Evolutionary conservation across 129 eudicot genomes (phyloP), one percentile per base, ranked within the genome.

Genomic region (Centella asiatica): DNA sequence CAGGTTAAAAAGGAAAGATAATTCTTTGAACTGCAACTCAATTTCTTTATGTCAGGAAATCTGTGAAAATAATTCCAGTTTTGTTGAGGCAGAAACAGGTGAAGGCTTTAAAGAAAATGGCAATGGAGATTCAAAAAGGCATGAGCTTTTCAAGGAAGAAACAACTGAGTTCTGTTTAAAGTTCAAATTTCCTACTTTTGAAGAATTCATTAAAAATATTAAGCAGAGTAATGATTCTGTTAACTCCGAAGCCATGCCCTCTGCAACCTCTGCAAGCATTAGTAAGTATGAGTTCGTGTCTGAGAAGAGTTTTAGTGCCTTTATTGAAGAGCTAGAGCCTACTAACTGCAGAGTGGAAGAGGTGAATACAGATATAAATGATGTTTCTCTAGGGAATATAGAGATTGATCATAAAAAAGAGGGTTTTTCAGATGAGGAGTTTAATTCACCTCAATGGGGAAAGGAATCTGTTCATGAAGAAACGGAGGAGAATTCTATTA

Each of bases 381-480:
- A 15, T 45, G 59, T 6, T 25, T 54, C 34, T 51, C 13, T 51
- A 3, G 8, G 15, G 25, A 51, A 28, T 51, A 26, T 4, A 22
- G 0, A 13, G 12, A 24, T 51, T 0, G 26, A 13, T 24, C 32
- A 25, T 20, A 27, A 32, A 33, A 45, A 57, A 19, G 44, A n/a
- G 52, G 32, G 22, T 23, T 24, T 54, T 39, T 48, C 34, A 22
- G 66, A 62, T 28, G 58, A 67, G 40, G 71, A 36, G 23, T 29
- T 64, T 8, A 40, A 37, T 33, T 29, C 58, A 53, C 51, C 44
- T 32, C 62, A 66, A 48, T 33, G 36, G 57, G 69, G 72, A 44
- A 75, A 26, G 64, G 55, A 69, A 45, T 29, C 55, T 51, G 72
- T 69, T 69, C 31, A 26, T 64, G 55, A 27, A 23, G 45, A 37